phyloP scores from a whole-genome alignment of 2,329 filamentous ascomycete species.

The Fusarium sp. region DNA sequence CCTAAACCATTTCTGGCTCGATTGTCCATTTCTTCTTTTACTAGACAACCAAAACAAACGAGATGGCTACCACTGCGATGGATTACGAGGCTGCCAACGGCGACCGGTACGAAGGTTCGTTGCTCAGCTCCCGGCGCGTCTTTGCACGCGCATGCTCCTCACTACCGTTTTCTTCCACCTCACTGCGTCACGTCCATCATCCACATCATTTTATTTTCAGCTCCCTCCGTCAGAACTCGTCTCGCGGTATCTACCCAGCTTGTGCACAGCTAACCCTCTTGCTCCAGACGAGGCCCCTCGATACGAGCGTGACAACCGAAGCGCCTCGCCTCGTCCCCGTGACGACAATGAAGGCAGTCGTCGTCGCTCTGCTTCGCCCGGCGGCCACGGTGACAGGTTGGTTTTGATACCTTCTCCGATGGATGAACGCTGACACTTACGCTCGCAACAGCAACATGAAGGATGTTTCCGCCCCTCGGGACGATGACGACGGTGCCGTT shows the following conservation, averaged over 20 bases:
- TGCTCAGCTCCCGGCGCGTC: conserved; percentile 26
- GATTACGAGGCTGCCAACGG: conserved; percentile 78
- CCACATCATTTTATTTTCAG: background rate
- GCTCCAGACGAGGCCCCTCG: conserved; percentile 71
- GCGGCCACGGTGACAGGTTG: conserved; percentile 59
- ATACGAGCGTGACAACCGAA: conserved; percentile 76
- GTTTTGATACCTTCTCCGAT: conserved; percentile 10
- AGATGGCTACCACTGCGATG: conserved; percentile 75
- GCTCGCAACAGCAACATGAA: conserved; percentile 59
- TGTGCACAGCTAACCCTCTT: conserved; percentile 23
- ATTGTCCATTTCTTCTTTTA: conserved; percentile 27
- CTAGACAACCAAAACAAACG: conserved; percentile 31
- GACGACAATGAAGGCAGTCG: conserved; percentile 71
- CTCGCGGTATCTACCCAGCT: background rate
- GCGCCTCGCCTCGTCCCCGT: conserved; percentile 73
- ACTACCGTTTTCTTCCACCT: conserved; percentile 6
- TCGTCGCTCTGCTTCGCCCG: conserved; percentile 74
- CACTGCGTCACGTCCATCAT: conserved; percentile 14
- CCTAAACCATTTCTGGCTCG: conserved; percentile 33
- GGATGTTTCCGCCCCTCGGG: conserved; percentile 64
- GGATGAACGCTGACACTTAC: conserved; percentile 24
- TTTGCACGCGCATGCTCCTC: conserved; percentile 33
- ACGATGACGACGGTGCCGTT: conserved; percentile 81
- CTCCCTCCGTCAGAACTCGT: background rate
- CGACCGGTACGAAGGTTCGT: conserved; percentile 75